Conservation (phyloP, 345 rosid species). For the Hibiscus trionum region DNA sequence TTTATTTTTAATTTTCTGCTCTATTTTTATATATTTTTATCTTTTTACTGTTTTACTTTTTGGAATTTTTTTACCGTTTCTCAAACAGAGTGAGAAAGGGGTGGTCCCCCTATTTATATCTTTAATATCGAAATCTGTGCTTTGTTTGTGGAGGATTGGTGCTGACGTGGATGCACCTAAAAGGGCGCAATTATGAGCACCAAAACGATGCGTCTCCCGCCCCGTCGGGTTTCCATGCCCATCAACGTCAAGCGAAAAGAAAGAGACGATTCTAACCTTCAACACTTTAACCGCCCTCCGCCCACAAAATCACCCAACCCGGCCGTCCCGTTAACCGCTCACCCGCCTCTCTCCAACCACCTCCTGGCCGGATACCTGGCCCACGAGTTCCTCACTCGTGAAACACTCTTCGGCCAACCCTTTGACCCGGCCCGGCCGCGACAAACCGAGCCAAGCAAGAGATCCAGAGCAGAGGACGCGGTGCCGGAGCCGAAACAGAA, state of each 20-base stretch:
- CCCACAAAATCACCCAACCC: constrained; percentile 3
- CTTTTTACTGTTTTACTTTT: constrained; percentile 7
- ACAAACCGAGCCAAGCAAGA: constrained; percentile 4
- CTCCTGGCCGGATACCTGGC: constrained; percentile 81
- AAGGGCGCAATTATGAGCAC: constrained; percentile 34
- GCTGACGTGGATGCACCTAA: constrained; percentile 66
- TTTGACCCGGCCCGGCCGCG: constrained; percentile 36
- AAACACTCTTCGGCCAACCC: constrained; percentile 65
- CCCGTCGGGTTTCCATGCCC: constrained; percentile 63
- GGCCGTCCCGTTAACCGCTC: not conserved
- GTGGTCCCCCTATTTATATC: not conserved
- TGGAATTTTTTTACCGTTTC: not conserved
- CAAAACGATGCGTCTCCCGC: constrained; percentile 86
- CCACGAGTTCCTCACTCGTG: constrained; percentile 64
- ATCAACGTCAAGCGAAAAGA: constrained; percentile 49
- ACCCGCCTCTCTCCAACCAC: constrained; percentile 33
- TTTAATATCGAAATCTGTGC: not conserved
- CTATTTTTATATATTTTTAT: not conserved
- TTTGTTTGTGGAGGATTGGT: not conserved
- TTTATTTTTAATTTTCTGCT: not conserved
- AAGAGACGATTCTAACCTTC: constrained; percentile 35
- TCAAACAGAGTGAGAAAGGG: not conserved
- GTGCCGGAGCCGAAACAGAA: constrained; percentile 21
- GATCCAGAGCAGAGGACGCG: constrained; percentile 14
- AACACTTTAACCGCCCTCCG: constrained; percentile 11